A percentile compares a stretch with the other conserved stretches of the same genome.
phyloP scores from a whole-genome alignment of 352 stramenopile species.

The Phytophthora tubulina region DNA sequence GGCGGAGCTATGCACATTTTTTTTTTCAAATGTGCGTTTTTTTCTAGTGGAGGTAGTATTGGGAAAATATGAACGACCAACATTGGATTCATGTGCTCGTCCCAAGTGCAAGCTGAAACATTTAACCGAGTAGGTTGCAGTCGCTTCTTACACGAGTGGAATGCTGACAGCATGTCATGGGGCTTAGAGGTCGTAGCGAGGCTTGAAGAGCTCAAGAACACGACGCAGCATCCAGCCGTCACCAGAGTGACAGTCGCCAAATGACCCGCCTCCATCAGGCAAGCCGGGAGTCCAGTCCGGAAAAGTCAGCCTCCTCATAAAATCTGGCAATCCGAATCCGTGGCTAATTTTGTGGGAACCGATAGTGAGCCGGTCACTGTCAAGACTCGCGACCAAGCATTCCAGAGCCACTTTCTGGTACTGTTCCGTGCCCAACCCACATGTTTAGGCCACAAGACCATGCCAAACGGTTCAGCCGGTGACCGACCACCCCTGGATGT shows the following conservation, averaged over 20 bases:
- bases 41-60: too few relatives aligned
- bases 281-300: constrained; percentile 25
- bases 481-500: not conserved
- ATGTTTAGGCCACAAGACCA: constrained; percentile 45
- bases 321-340: constrained; percentile 31
- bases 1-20: too few relatives aligned
- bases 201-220: constrained; percentile 37
- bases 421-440: constrained; percentile 31
- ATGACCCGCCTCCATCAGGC: constrained; percentile 34
- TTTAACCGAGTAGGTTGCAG: too few relatives aligned
- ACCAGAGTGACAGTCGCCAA: constrained; percentile 7
- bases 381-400: constrained; percentile 35
- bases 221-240: constrained; percentile 43
- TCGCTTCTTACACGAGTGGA: too few relatives aligned
- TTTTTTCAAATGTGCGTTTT: too few relatives aligned
- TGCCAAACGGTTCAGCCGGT: constrained; percentile 41
- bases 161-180: too few relatives aligned
- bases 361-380: constrained; percentile 30
- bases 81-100: too few relatives aligned
- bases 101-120: too few relatives aligned
- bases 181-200: constrained; percentile 29
- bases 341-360: constrained; percentile 48
- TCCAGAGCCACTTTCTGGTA: constrained; percentile 8
- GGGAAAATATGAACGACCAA: too few relatives aligned
- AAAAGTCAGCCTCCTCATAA: too few relatives aligned